phyloP scores from a whole-genome alignment of 805 yeast species.

The Ogataea ramenticola region DNA sequence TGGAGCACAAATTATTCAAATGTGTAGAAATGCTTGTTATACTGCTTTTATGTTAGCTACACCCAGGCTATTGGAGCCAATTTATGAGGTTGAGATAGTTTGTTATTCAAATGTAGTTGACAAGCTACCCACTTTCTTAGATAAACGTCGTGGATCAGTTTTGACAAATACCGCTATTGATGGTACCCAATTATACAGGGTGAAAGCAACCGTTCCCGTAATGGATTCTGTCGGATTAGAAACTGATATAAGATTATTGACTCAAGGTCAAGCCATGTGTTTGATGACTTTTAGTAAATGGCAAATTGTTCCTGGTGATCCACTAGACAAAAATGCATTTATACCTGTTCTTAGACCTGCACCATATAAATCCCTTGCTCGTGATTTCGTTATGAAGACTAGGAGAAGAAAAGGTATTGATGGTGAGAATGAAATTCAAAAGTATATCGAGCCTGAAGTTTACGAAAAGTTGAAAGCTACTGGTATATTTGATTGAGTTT shows the following conservation, averaged over 20 bases:
- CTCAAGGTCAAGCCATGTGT: conserved; percentile 75
- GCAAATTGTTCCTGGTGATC: conserved; percentile 86
- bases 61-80: conserved; percentile 80
- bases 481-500: conserved; percentile 7
- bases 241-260: conserved; percentile 70
- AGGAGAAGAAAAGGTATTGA: conserved; percentile 81
- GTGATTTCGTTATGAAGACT: conserved; percentile 87
- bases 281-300: conserved; percentile 61
- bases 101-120: conserved; percentile 35
- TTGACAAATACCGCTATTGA: conserved; percentile 45
- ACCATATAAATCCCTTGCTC: conserved; percentile 57
- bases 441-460: conserved; percentile 59
- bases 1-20: conserved; percentile 70
- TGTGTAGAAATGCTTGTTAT: conserved; percentile 78
- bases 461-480: conserved; percentile 38
- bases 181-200: conserved; percentile 61
- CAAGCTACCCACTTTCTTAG: conserved; percentile 31
- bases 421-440: conserved; percentile 60
- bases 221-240: conserved; percentile 89
- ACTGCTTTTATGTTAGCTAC: conserved; percentile 70
- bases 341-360: conserved; percentile 76
- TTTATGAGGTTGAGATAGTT: conserved; percentile 52
- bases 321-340: conserved; percentile 57
- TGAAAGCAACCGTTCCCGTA: conserved; percentile 70
- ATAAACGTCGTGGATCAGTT: conserved; percentile 64